A percentile compares a stretch with the other conserved stretches of the same genome.
Evolutionary conservation across 805 yeast species (phyloP).

Genomic region (Jamesozyma lodderae): DNA sequence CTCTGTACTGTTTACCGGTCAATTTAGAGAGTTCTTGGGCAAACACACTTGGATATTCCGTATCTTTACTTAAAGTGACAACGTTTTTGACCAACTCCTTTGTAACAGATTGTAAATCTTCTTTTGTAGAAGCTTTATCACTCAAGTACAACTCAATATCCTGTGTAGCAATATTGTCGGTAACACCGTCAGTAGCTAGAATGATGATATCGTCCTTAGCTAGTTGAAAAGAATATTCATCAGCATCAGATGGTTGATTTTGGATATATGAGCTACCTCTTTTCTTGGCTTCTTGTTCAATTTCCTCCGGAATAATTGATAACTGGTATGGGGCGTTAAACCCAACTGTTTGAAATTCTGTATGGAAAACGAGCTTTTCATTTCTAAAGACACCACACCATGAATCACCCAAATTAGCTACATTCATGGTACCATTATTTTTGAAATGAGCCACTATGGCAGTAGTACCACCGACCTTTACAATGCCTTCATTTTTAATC

Average conservation of each 20-base stretch:
- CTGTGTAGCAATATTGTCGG: slow-evolving; percentile 68
- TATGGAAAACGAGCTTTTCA: slow-evolving; percentile 49
- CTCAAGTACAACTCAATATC: slow-evolving; percentile 64
- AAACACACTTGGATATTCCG: slow-evolving; percentile 72
- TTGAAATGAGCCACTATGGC: slow-evolving; percentile 73
- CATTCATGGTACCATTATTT: slow-evolving; percentile 42
- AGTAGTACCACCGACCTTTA: slow-evolving; percentile 88
- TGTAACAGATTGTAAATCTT: slow-evolving; percentile 40
- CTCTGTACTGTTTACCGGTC: slow-evolving; percentile 41
- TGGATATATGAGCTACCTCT: slow-evolving; percentile 57
- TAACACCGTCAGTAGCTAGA: slow-evolving; percentile 89
- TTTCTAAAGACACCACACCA: slow-evolving; percentile 84
- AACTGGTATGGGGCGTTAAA: slow-evolving; percentile 91
- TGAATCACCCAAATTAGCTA: slow-evolving; percentile 88
- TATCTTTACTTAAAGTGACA: slow-evolving; percentile 59
- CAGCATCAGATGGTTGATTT: slow-evolving; percentile 64
- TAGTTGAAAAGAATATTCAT: slow-evolving; percentile 54
- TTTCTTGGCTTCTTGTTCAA: slow-evolving; percentile 42
- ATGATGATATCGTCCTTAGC: slow-evolving; percentile 65
- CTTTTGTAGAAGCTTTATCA: slow-evolving; percentile 32
- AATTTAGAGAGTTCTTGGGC: slow-evolving; percentile 45
- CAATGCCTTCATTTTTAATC: slow-evolving; percentile 46
- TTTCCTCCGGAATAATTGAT: slow-evolving; percentile 66
- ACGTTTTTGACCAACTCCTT: slow-evolving; percentile 56
- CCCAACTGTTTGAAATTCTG: slow-evolving; percentile 72